A percentile compares a stretch with the other conserved stretches of the same genome.
Evolutionary conservation across 768 basidiomycete genomes (phyloP).

Genomic region (Phanerochaete sordida): DNA sequence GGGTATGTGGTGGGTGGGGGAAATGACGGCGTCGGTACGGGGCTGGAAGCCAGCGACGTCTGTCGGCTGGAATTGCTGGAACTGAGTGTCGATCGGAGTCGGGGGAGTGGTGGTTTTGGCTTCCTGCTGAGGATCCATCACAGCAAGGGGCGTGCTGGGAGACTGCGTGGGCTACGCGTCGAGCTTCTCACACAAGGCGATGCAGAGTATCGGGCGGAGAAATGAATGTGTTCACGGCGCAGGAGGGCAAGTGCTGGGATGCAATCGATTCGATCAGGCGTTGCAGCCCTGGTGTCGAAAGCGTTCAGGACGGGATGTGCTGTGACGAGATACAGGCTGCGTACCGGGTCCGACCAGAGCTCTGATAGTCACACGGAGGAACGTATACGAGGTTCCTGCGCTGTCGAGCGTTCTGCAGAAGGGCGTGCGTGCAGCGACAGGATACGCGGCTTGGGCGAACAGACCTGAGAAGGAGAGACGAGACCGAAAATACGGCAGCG

Average conservation of each 20-base stretch:
- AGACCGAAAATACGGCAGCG: background rate
- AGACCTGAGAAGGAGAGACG: background rate
- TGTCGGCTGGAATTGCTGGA: constrained; percentile 17
- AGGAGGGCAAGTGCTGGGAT: background rate
- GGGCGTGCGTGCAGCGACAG: background rate
- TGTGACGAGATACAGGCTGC: background rate
- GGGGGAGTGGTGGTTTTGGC: constrained; percentile 12
- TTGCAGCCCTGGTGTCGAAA: background rate
- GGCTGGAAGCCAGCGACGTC: constrained; percentile 17
- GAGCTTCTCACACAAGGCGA: background rate
- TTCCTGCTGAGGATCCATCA: constrained; percentile 23
- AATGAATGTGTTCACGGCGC: background rate
- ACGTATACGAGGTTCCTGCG: background rate
- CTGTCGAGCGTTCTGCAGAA: background rate
- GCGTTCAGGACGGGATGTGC: background rate
- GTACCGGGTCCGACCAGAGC: background rate
- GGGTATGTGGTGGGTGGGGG: constrained; percentile 14
- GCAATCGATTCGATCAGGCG: background rate
- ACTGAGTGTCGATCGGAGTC: constrained; percentile 21
- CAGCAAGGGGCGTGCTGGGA: background rate
- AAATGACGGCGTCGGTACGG: constrained; percentile 15
- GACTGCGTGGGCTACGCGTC: background rate
- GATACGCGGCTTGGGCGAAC: background rate
- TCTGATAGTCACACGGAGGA: constrained; percentile 3
- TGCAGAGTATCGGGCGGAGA: background rate